Evolutionary conservation across 2,329 filamentous ascomycete genomes (phyloP).

Genomic region (Venturia oleaginea): DNA sequence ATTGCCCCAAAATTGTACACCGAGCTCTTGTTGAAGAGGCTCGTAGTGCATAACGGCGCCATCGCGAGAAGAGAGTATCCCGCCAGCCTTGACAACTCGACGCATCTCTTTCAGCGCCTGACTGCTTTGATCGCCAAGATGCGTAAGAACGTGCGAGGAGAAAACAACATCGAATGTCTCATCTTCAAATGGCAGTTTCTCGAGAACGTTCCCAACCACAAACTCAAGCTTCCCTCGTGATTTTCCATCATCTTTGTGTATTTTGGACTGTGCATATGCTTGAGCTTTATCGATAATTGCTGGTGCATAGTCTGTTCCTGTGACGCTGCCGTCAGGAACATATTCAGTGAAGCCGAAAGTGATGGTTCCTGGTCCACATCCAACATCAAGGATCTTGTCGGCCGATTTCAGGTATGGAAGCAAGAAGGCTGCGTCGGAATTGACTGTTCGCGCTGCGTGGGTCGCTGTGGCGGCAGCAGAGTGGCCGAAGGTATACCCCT

Average conservation of each 20-base stretch:
- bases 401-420: slow-evolving; percentile 11
- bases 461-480: not conserved
- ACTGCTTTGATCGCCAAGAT: slow-evolving; percentile 43
- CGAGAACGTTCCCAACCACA: slow-evolving; percentile 31
- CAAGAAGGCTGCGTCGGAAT: slow-evolving; percentile 9
- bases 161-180: slow-evolving; percentile 51
- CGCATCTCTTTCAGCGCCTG: slow-evolving; percentile 45
- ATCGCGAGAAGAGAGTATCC: slow-evolving; percentile 41
- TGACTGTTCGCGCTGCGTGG: slow-evolving; percentile 8
- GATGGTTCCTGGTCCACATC: slow-evolving; percentile 42
- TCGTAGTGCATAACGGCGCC: not conserved
- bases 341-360: slow-evolving; percentile 34
- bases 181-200: slow-evolving; percentile 35
- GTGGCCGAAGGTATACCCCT: slow-evolving; percentile 7
- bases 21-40: not conserved
- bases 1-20: not conserved
- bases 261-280: slow-evolving; percentile 14
- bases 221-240: slow-evolving; percentile 30
- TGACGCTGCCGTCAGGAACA: slow-evolving; percentile 36
- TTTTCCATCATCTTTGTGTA: not conserved
- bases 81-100: slow-evolving; percentile 43
- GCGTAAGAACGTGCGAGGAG: slow-evolving; percentile 49
- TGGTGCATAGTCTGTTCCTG: slow-evolving; percentile 36
- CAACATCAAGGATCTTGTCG: slow-evolving; percentile 35
- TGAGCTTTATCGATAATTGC: slow-evolving; percentile 34